Evolutionary conservation across 2,329 filamentous ascomycete genomes (phyloP).

Genomic region (Dendrostoma leiphaemia): DNA sequence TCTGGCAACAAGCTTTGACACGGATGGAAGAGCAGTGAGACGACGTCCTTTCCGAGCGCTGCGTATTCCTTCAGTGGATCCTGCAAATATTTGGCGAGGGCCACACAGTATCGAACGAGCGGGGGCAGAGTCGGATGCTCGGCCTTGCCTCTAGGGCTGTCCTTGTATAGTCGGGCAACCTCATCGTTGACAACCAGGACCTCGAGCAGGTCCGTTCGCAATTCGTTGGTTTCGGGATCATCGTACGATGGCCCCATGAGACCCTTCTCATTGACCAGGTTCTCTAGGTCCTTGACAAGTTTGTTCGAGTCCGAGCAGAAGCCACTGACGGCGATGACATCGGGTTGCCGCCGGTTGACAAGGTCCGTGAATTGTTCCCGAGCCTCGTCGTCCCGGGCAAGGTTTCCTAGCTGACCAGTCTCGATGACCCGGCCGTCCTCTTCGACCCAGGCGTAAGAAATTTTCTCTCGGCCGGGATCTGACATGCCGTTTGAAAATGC

Average conservation of each 20-base stretch:
- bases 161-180: slow-evolving; percentile 93
- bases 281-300: slow-evolving; percentile 77
- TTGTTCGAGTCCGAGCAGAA: slow-evolving; percentile 84
- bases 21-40: slow-evolving; percentile 83
- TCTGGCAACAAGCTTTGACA: slow-evolving; percentile 86
- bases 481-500: slow-evolving; percentile 84
- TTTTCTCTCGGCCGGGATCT: slow-evolving; percentile 69
- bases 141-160: slow-evolving; percentile 72
- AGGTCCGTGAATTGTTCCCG: slow-evolving; percentile 73
- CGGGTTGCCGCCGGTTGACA: slow-evolving; percentile 75
- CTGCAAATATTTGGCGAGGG: slow-evolving; percentile 86
- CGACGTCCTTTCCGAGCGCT: slow-evolving; percentile 81
- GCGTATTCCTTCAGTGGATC: slow-evolving; percentile 97
- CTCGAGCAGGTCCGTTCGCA: slow-evolving; percentile 76
- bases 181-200: slow-evolving; percentile 94
- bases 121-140: slow-evolving; percentile 81
- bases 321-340: slow-evolving; percentile 87
- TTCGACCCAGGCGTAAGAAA: slow-evolving; percentile 90
- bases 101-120: slow-evolving; percentile 85
- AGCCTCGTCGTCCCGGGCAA: slow-evolving; percentile 67
- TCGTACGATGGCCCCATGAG: slow-evolving; percentile 80
- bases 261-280: slow-evolving; percentile 73
- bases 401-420: slow-evolving; percentile 80
- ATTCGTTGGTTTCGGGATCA: slow-evolving; percentile 72
- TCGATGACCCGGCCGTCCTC: slow-evolving; percentile 89